Evolutionary conservation across 2,329 filamentous ascomycete genomes (phyloP).

Genomic region (Nakataea oryzae): DNA sequence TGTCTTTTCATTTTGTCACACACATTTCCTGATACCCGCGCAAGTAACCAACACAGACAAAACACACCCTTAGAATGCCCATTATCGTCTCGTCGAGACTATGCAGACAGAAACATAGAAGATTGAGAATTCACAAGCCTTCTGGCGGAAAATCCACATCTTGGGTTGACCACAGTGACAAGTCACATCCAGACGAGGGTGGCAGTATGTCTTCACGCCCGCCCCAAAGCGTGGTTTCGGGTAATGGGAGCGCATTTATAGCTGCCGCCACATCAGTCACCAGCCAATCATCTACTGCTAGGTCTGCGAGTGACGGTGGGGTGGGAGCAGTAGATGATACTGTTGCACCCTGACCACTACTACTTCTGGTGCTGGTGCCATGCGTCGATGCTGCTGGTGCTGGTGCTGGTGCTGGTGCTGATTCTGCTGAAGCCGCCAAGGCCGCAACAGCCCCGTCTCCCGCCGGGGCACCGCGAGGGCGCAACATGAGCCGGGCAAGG

Average conservation of each 20-base stretch:
- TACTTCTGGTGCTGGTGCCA: too few relatives aligned
- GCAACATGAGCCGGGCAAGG: conserved; percentile 22
- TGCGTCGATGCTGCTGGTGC: background rate
- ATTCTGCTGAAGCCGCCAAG: background rate
- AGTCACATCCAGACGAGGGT: background rate
- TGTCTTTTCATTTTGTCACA: background rate
- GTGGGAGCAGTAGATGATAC: too few relatives aligned
- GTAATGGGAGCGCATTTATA: background rate
- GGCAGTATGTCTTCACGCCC: background rate
- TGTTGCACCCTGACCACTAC: background rate
- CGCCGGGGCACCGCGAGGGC: background rate
- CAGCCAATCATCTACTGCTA: background rate
- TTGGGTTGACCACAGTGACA: background rate
- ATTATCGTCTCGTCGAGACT: background rate
- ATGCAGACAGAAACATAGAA: background rate
- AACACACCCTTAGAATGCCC: background rate
- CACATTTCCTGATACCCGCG: background rate
- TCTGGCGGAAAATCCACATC: background rate
- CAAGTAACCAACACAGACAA: background rate
- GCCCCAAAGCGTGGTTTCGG: background rate
- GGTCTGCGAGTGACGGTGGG: background rate
- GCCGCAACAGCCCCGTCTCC: background rate
- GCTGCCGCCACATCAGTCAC: background rate
- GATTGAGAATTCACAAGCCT: background rate
- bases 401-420: background rate